Base-by-base conservation (phyloP, 306 rosid genomes). In the Quercus suber region DNA sequence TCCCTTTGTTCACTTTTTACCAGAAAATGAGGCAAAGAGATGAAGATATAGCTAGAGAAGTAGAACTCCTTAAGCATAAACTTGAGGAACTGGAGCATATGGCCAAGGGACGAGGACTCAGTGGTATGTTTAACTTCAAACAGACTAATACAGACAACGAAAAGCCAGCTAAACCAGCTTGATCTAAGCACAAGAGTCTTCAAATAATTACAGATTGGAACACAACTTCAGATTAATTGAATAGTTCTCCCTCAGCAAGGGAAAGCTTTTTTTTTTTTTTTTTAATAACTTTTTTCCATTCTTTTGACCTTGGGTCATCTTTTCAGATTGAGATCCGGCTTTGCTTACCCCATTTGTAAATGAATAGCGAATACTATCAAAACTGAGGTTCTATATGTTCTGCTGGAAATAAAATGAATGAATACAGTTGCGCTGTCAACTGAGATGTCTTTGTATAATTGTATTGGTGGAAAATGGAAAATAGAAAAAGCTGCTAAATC, bases 51-150 rank as follows among this genome's bases (percentile, higher is more conserved):
- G 79, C 85, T 6, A 78, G 81, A 85, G 93, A 91, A 76, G 53
- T 92, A 59, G 96, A 91, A 81, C 85, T 75, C 73, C 89, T 91
- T 21, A 89, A 73, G 82, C 82, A 74, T 12, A 91, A 84, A 85
- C 77, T 92, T 74, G 89, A 82, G 84, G 99, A 91, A 85, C 72
- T 95, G 75, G 99, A 92, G 81, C 86, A 84, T 80, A 83, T 89
- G 28, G 88, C 95, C 21, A 84, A 86, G 89, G 92, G 85, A 82
- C 81, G 83, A 82, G 99, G 99, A 63, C 90, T 95, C 20, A 31
- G 89, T 64, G 92, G 93, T 51, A 75, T 92, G 72, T 80, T 94
- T 77, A 84, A 91, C 73, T 75, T 91, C 80, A 89, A 82, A 81
- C 84, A 75, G 1, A 73, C 80, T 55, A 75, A 70, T 31, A 31